A percentile compares a stretch with the other conserved stretches of the same genome.
Conservation (phyloP, 2,329 filamentous ascomycete species). For the Phaeophleospora eucalypticola region DNA sequence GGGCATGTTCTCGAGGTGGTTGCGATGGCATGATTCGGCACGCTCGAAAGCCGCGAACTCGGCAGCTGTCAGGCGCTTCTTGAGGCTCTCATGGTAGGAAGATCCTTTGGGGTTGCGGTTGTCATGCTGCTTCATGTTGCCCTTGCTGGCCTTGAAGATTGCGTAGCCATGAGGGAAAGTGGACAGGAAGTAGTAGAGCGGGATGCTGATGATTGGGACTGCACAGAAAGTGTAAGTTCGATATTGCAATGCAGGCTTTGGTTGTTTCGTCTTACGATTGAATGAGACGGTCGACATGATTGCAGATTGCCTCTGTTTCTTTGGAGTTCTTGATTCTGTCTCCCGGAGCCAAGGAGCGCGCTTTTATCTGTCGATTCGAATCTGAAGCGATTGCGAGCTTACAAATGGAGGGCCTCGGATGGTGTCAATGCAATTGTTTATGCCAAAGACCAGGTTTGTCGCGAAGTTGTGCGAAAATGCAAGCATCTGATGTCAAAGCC, state of each 20-base stretch:
- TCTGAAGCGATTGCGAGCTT: too few relatives aligned
- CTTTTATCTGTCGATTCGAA: neutral
- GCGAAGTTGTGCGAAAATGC: too few relatives aligned
- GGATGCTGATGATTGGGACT: slow-evolving; percentile 42
- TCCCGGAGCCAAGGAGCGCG: neutral
- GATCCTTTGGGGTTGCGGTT: slow-evolving; percentile 42
- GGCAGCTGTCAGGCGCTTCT: slow-evolving; percentile 35
- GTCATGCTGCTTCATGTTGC: slow-evolving; percentile 37
- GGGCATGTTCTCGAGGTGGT: slow-evolving; percentile 46
- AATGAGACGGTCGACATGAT: slow-evolving; percentile 19
- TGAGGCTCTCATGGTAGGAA: slow-evolving; percentile 34
- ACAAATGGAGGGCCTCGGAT: too few relatives aligned
- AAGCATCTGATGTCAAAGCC: too few relatives aligned
- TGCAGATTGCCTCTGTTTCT: neutral
- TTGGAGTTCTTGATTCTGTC: neutral
- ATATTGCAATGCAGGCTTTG: neutral
- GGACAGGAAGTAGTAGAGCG: slow-evolving; percentile 42
- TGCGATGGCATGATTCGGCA: slow-evolving; percentile 43
- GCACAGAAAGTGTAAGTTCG: neutral
- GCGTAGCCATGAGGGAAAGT: slow-evolving; percentile 41
- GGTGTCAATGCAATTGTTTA: too few relatives aligned
- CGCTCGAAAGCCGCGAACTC: slow-evolving; percentile 43
- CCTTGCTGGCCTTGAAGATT: slow-evolving; percentile 34
- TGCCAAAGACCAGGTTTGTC: too few relatives aligned
- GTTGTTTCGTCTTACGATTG: slow-evolving; percentile 24